A percentile compares a stretch with the other conserved stretches of the same genome.
phyloP scores from a whole-genome alignment of 2,329 filamentous ascomycete species.

The Cercospora citrullina region DNA sequence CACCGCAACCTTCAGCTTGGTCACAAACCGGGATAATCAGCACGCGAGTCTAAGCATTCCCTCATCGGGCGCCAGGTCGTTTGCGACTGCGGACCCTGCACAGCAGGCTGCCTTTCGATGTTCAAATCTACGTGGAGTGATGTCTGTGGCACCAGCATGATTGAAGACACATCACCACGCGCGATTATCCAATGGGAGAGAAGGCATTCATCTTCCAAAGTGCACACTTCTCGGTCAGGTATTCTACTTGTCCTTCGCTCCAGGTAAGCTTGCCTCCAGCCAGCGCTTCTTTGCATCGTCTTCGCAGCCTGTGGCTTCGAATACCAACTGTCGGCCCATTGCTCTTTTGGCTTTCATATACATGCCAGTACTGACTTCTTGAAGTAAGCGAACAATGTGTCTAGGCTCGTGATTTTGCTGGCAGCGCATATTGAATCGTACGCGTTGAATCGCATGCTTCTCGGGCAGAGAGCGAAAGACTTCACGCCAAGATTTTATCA shows the following conservation, averaged over 20 bases:
- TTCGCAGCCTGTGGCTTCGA: background rate
- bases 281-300: background rate
- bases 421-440: background rate
- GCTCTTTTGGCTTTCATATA: background rate
- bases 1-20: no score
- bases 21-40: background rate
- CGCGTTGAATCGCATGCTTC: background rate
- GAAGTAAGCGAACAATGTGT: background rate
- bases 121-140: no score
- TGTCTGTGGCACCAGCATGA: no score
- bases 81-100: background rate
- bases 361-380: background rate
- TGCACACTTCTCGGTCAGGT: no score
- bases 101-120: background rate
- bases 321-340: background rate
- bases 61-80: background rate
- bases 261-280: background rate
- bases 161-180: no score
- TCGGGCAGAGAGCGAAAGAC: background rate
- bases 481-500: background rate
- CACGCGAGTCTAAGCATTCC: background rate
- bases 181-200: no score
- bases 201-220: no score
- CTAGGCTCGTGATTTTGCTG: background rate
- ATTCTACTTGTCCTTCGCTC: no score